Base-by-base conservation (phyloP, 2,329 filamentous ascomycete genomes). In the Celoporthe dispersa region DNA sequence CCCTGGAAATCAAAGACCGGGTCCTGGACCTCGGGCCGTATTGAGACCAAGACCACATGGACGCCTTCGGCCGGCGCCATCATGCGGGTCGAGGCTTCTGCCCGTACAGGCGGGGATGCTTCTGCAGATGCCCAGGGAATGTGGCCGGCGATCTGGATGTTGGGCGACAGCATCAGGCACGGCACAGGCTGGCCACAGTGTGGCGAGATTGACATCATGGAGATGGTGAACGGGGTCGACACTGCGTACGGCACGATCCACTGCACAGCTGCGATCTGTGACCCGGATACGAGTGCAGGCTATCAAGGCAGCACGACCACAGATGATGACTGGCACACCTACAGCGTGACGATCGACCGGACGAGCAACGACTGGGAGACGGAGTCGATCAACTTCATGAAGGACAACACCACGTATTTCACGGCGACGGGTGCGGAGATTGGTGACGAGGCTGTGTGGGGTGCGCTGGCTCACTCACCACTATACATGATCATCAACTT, bases 121-220 rank as follows among this genome's bases (percentile, higher is more conserved):
- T 48, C 67, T 25, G 64, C 65, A 28, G 75, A 76, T 59, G 85
- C 87, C 77, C 81, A 87, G 73, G 87, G 87, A 5, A 80, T 88
- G 64, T 89, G 86, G 87, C 86, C 87, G 0, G 87, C 87, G 0
- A 88, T 88, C 74, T 89, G 86, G 86, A 79, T 87, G 71, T 80
- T 88, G 22, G 86, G 87, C 55, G 81, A 87, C 64, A 76, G 81
- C 14, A 79, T 85, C 68, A 83, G 84, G 35, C 79, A 82, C 60
- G 85, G 85, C 11, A 82, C 80, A 0, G 48, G 74, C 19, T 89
- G 87, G 87, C 87, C 87, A 0, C 67, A 71, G 11, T 85, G 84
- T 70, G 87, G 87, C 71, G 87, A 89, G 80, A 79, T 89, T 64
- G 87, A 89, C 75, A 84, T 88, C 73, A 80, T 89, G 76, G 87